A percentile compares a stretch with the other conserved stretches of the same genome.
Conservation (phyloP, 139 green algal species). For the Zygnema circumcarinatum region DNA sequence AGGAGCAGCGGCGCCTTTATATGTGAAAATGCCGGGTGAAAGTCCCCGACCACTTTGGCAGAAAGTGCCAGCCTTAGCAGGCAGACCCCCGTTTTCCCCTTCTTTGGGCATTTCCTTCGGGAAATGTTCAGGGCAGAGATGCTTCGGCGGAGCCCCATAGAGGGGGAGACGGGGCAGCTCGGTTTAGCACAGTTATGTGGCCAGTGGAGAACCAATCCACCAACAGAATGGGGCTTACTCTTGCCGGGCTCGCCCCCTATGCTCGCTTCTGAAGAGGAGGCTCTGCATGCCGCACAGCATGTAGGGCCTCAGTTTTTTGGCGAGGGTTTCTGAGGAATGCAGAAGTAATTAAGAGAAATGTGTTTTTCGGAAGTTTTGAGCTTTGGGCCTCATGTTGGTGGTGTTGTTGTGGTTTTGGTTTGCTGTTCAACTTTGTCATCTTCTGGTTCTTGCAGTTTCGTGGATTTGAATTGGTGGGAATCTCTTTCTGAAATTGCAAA, state of each 20-base stretch:
- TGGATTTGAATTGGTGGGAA: no score
- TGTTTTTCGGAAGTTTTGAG: no score
- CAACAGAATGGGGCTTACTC: conserved; percentile 99
- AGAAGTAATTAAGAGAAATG: no score
- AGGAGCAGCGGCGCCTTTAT: conserved; percentile 2
- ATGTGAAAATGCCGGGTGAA: conserved; percentile 84
- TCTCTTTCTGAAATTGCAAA: no score
- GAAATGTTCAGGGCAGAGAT: neutral
- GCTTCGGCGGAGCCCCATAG: neutral
- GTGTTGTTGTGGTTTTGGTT: no score
- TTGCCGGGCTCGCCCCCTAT: conserved; percentile 75
- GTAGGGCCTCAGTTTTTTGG: no score
- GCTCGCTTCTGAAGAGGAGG: no score
- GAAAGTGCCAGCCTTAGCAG: conserved; percentile 92
- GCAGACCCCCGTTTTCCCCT: conserved; percentile 75
- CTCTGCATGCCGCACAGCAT: no score
- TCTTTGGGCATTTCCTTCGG: neutral
- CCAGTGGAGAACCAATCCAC: conserved; percentile 78
- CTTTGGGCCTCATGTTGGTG: no score
- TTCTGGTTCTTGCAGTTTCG: no score
- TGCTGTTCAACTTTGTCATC: no score
- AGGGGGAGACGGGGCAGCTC: conserved; percentile 80
- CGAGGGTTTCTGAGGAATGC: no score
- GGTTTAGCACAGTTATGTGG: conserved; percentile 98
- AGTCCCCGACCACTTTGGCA: conserved; percentile 95